Evolutionary conservation across 1,284 basidiomycete species (phyloP).

Genomic region (Cryptococcus sp.): DNA sequence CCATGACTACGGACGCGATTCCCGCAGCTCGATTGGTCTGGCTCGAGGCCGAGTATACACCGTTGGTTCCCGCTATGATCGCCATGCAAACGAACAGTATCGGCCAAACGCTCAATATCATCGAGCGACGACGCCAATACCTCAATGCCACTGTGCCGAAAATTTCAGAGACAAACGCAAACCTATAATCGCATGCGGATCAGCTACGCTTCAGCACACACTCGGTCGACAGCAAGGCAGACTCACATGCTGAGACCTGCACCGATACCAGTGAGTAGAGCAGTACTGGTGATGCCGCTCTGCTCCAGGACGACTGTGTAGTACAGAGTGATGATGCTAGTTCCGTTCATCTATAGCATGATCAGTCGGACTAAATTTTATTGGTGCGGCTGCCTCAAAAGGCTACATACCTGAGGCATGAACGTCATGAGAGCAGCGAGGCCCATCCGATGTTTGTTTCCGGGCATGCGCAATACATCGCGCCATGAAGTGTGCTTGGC

Average conservation of each 20-base stretch:
- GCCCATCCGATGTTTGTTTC: conserved; percentile 15
- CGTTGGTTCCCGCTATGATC: conserved; percentile 18
- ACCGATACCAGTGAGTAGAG: conserved; percentile 22
- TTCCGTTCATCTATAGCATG: conserved; percentile 12
- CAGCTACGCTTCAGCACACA: no score
- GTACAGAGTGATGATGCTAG: conserved; percentile 21
- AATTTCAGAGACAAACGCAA: conserved; percentile 14
- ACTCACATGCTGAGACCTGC: conserved; percentile 22
- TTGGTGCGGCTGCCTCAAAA: no score
- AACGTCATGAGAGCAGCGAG: conserved; percentile 21
- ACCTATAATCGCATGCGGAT: background rate
- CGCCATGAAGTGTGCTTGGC: conserved; percentile 14
- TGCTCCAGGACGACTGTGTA: conserved; percentile 18
- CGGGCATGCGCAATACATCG: conserved; percentile 12
- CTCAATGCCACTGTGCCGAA: conserved; percentile 15
- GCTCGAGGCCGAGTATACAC: background rate
- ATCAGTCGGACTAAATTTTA: background rate
- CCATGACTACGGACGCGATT: conserved; percentile 17
- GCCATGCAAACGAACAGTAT: conserved; percentile 18
- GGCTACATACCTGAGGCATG: conserved; percentile 15
- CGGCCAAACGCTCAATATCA: conserved; percentile 26
- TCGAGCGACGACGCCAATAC: conserved; percentile 13
- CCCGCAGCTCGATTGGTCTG: conserved; percentile 11
- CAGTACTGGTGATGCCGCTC: conserved; percentile 20
- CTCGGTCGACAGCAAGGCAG: no score